These are phyloP conservation scores for Artemisia annua DNA, from an alignment of 129 eudicot genomes.

Conservation along the genomic window DNA sequence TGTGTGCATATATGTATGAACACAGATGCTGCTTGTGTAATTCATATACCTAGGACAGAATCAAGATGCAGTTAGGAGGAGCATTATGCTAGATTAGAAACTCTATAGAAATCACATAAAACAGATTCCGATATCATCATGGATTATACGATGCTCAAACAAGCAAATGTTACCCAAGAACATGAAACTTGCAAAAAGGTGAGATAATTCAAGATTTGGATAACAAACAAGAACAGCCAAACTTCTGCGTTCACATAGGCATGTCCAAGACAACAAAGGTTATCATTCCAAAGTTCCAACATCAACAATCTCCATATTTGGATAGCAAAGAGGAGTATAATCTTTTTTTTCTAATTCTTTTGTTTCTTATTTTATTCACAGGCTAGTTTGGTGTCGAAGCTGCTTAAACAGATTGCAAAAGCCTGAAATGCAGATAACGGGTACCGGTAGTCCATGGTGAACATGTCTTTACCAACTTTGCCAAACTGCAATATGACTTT, in stretches of 20 bases:
- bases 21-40: no score
- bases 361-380: conserved; percentile 56
- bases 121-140: neutral
- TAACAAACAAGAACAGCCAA: conserved; percentile 12
- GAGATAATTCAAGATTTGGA: conserved; percentile 16
- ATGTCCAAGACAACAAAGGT: neutral
- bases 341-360: neutral
- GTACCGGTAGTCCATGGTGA: conserved; percentile 74
- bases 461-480: conserved; percentile 71
- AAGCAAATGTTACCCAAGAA: conserved; percentile 5
- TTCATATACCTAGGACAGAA: neutral
- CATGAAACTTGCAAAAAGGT: conserved; percentile 12
- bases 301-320: neutral
- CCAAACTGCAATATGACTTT: conserved; percentile 71
- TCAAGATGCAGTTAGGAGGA: neutral
- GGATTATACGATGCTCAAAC: neutral
- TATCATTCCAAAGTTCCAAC: conserved; percentile 10
- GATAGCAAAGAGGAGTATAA: conserved; percentile 14
- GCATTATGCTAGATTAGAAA: neutral
- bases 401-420: conserved; percentile 74
- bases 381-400: conserved; percentile 79
- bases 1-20: no score
- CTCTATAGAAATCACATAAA: neutral
- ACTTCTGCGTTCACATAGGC: conserved; percentile 21
- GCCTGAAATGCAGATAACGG: conserved; percentile 83